phyloP scores from a whole-genome alignment of 73 alveolate species.

The Paramecium octaurelia region DNA sequence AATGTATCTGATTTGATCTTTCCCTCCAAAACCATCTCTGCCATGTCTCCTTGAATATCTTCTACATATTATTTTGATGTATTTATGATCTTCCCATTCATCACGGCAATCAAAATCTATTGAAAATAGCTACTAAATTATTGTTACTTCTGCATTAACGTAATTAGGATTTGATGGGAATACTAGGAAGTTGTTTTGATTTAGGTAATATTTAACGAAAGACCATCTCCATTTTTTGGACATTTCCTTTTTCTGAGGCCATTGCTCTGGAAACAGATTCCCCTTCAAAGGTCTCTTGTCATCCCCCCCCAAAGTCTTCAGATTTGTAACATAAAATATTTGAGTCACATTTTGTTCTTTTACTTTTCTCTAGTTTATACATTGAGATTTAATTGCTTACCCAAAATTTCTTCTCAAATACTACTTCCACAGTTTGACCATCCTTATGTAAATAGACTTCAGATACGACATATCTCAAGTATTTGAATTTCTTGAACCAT shows the following conservation, averaged over 20 bases:
- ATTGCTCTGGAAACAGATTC: background rate
- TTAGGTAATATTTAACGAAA: background rate
- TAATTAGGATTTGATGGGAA: background rate
- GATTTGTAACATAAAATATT: background rate
- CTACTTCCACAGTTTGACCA: conserved; percentile 26
- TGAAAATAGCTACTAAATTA: background rate
- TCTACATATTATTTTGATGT: conserved; percentile 12
- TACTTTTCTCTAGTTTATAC: conserved; percentile 5
- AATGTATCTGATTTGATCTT: background rate
- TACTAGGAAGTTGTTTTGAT: background rate
- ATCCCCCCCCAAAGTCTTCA: background rate
- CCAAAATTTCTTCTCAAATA: conserved; percentile 25
- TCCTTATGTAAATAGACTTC: conserved; percentile 16
- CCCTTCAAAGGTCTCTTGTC: background rate
- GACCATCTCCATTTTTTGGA: background rate
- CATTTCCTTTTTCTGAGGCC: background rate
- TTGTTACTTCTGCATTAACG: background rate
- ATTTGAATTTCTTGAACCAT: conserved; percentile 2
- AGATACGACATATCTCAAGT: conserved; percentile 14
- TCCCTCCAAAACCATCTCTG: background rate
- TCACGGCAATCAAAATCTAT: conserved; percentile 16
- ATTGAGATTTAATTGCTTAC: background rate
- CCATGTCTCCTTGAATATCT: background rate
- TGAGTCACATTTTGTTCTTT: background rate
- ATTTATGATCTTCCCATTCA: conserved; percentile 19